Evolutionary conservation across 2,329 filamentous ascomycete species (phyloP), one percentile per base, ranked within the genome.

Genomic region (Hypoxylon sp.): DNA sequence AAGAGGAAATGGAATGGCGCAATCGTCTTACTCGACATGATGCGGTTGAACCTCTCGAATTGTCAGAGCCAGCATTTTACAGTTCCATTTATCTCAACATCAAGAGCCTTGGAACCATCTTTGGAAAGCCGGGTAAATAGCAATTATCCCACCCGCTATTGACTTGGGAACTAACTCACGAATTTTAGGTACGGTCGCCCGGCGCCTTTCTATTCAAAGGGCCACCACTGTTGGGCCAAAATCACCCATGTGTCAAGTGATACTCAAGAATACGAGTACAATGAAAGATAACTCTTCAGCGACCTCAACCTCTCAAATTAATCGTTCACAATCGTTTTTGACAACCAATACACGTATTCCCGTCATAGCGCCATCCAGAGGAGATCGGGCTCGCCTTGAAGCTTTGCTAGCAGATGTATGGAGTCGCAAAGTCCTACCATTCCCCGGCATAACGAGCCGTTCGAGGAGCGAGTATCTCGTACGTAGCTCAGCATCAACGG

Each of bases 191-290:
- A 87, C 86, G 26, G 77, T 87, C 68, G 86, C 89, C 60, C 85
- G 90, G 62, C 85, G 86, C 56, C 85, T 93, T 70, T 96, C 93
- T 1, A 89, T 97, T 65, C 91, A 94, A 70, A 86, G 92, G 62
- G 87, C 92, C 26, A 89, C 90, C 1, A 92, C 92, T 0, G 82
- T 93, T 22, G 89, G 90, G 15, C 83, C 88, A 13, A 91, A 88
- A 69, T 85, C 86, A 13, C 84, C 88, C 41, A 77, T 90, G 54
- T 90, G 86, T 65, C 91, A 95, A 72, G 88, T 97, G 53, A 90
- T 97, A 49, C 87, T 97, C 73, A 94, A 92, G 73, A 96, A 96
- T 72, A 97, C 94, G 0, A 89, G 89, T 70, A 85, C 87, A 2
- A 81, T 87, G 48, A 89, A 88, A 70, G 85, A 89, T 44, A 75